These are phyloP conservation scores for Silene noctiflora DNA, from an alignment of 179 eudicot species.

Conservation along the genomic window DNA sequence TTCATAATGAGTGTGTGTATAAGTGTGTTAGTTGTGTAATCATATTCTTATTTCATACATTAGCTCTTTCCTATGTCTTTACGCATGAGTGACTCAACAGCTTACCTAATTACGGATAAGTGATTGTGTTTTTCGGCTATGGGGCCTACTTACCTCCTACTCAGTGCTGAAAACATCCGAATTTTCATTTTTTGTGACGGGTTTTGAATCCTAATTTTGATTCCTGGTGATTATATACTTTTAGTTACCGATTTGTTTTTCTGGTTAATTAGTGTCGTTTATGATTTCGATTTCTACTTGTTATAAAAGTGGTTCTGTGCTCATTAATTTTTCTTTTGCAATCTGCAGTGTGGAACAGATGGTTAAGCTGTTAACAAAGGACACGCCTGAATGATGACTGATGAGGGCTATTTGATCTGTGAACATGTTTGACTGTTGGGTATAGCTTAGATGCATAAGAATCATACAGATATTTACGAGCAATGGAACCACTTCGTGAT, in stretches of 20 bases:
- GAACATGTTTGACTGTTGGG: conserved; percentile 15
- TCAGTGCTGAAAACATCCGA: not conserved
- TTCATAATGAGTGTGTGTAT: not conserved
- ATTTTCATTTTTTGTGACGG: not conserved
- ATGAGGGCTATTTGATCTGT: conserved; percentile 10
- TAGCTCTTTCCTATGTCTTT: conserved; percentile 7
- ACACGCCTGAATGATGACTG: conserved; percentile 8
- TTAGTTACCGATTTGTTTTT: not conserved
- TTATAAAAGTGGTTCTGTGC: not conserved
- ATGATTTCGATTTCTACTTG: not conserved
- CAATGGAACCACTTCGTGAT: conserved; percentile 27
- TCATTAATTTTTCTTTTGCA: conserved; percentile 5
- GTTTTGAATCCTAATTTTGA: not conserved
- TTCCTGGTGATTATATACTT: not conserved
- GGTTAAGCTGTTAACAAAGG: conserved; percentile 17
- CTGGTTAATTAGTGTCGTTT: not conserved
- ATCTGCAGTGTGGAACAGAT: not conserved
- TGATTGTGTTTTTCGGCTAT: not conserved
- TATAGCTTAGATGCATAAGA: conserved; percentile 18
- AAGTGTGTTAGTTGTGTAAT: not conserved
- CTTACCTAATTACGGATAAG: conserved; percentile 8
- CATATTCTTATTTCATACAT: not conserved
- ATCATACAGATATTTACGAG: conserved; percentile 12
- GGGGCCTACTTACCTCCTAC: not conserved
- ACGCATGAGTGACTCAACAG: not conserved